Conservation (phyloP, 768 basidiomycete genomes). For the Lentinula sp. region DNA sequence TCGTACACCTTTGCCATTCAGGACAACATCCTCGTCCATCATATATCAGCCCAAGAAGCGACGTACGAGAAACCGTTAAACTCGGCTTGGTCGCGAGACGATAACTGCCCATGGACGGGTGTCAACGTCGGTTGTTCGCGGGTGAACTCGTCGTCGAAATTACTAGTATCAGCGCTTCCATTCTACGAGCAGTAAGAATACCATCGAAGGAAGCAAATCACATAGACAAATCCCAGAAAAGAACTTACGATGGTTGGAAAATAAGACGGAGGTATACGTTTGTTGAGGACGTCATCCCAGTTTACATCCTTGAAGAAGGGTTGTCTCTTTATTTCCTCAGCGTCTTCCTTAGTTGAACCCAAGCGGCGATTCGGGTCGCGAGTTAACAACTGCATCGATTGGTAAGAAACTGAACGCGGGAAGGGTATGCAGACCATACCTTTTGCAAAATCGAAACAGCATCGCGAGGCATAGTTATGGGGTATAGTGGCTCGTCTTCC, state of each 20-base stretch:
- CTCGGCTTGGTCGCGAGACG: constrained; percentile 85
- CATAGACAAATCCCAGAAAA: neutral
- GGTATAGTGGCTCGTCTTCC: constrained; percentile 97
- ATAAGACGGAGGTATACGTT: constrained; percentile 95
- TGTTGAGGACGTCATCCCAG: constrained; percentile 95
- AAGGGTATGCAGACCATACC: constrained; percentile 33
- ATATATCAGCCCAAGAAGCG: constrained; percentile 58
- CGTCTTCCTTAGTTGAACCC: constrained; percentile 87
- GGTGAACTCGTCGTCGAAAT: constrained; percentile 98
- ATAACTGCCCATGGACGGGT: constrained; percentile 92
- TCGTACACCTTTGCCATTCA: constrained; percentile 9
- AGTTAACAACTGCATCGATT: constrained; percentile 65
- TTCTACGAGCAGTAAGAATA: constrained; percentile 38
- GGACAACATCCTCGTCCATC: constrained; percentile 19
- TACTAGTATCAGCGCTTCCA: constrained; percentile 81
- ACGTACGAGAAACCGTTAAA: constrained; percentile 99
- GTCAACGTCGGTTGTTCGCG: constrained; percentile 95
- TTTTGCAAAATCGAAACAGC: constrained; percentile 94
- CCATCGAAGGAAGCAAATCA: neutral
- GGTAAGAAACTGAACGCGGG: neutral
- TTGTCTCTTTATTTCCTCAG: constrained; percentile 95
- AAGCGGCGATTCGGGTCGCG: constrained; percentile 88
- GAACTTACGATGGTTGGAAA: constrained; percentile 87
- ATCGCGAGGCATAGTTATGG: constrained; percentile 98
- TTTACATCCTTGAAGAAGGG: constrained; percentile 98